Percentiles rank a stretch among this genome's conserved stretches.
phyloP scores from a whole-genome alignment of 2,329 filamentous ascomycete genomes.

The Penicillium sp. region DNA sequence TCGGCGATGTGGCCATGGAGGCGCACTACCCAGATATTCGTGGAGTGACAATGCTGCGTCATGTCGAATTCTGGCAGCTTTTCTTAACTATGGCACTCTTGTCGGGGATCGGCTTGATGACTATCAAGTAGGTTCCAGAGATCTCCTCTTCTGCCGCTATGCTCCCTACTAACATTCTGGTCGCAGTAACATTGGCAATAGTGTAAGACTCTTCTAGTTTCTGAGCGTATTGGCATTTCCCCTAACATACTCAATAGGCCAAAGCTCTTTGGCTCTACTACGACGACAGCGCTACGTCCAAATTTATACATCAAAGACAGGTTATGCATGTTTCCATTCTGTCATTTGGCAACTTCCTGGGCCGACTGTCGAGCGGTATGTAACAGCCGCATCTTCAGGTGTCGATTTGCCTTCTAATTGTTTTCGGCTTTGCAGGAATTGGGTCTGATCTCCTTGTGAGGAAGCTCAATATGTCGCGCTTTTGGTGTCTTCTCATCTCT shows the following conservation, averaged over 20 bases:
- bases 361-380: slow-evolving; percentile 69
- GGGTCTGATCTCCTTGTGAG: slow-evolving; percentile 89
- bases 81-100: slow-evolving; percentile 85
- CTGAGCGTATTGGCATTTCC: background rate
- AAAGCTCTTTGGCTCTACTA: slow-evolving; percentile 85
- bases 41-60: slow-evolving; percentile 66
- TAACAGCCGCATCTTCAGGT: slow-evolving; percentile 13
- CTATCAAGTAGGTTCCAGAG: slow-evolving; percentile 72
- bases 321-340: slow-evolving; percentile 90
- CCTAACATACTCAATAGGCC: slow-evolving; percentile 31
- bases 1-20: slow-evolving; percentile 60
- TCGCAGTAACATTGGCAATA: slow-evolving; percentile 84
- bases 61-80: slow-evolving; percentile 81
- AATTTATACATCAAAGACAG: slow-evolving; percentile 74
- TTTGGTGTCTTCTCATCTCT: slow-evolving; percentile 83
- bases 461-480: slow-evolving; percentile 68
- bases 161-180: slow-evolving; percentile 23
- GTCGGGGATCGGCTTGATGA: slow-evolving; percentile 93
- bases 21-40: slow-evolving; percentile 86
- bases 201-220: slow-evolving; percentile 43
- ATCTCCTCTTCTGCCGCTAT: too few relatives aligned
- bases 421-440: slow-evolving; percentile 51
- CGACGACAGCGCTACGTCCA: slow-evolving; percentile 63
- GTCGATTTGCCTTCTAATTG: slow-evolving; percentile 6
- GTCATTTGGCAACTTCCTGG: slow-evolving; percentile 80